These are phyloP conservation scores for Gyrodon lividus DNA, from an alignment of 768 basidiomycete species.

Conservation along the genomic window DNA sequence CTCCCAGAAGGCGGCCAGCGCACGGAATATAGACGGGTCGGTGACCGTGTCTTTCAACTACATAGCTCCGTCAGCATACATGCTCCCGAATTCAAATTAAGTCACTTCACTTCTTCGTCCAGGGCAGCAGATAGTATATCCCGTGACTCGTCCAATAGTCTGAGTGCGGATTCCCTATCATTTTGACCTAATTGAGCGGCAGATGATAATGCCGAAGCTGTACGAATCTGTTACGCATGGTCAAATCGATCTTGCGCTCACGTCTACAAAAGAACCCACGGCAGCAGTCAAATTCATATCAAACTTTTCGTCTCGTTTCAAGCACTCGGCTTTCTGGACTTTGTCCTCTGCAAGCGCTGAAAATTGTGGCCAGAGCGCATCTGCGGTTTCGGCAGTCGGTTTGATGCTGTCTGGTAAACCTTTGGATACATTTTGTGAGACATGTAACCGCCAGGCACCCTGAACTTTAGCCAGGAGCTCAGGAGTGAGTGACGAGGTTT, in stretches of 20 bases:
- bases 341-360: constrained; percentile 48
- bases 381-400: constrained; percentile 49
- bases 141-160: constrained; percentile 68
- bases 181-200: constrained; percentile 46
- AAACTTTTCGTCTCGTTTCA: constrained; percentile 87
- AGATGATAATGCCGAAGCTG: constrained; percentile 50
- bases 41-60: constrained; percentile 80
- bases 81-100: neutral
- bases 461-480: constrained; percentile 56
- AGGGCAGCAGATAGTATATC: constrained; percentile 74
- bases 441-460: constrained; percentile 65
- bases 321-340: constrained; percentile 67
- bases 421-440: constrained; percentile 61
- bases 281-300: constrained; percentile 83
- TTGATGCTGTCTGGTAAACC: constrained; percentile 54
- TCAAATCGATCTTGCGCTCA: constrained; percentile 11
- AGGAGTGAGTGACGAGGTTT: constrained; percentile 53
- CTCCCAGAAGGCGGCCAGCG: constrained; percentile 88
- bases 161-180: constrained; percentile 45
- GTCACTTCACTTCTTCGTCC: constrained; percentile 63
- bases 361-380: constrained; percentile 55
- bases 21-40: constrained; percentile 82
- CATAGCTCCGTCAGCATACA: constrained; percentile 7
- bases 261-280: constrained; percentile 43
- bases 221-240: constrained; percentile 41